These are phyloP conservation scores for Alternaria brassicicola DNA, from an alignment of 2,329 filamentous ascomycete species.

Conservation along the genomic window DNA sequence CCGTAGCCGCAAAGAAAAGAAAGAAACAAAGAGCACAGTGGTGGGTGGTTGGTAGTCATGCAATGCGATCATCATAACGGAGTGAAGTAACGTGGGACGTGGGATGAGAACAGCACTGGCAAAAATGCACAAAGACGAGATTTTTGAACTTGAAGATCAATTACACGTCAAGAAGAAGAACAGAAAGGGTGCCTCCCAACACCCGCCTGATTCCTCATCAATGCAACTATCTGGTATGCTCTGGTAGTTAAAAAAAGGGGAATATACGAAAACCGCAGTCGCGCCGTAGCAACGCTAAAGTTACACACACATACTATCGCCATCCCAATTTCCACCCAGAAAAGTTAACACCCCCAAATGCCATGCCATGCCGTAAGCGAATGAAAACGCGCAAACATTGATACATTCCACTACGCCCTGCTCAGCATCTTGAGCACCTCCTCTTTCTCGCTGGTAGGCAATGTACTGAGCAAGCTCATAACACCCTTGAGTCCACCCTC, in stretches of 20 bases:
- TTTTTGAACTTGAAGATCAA: slow-evolving; percentile 4
- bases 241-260: slow-evolving; percentile 2
- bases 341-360: slow-evolving; percentile 11
- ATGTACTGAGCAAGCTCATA: slow-evolving; percentile 80
- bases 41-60: neutral
- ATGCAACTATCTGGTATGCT: slow-evolving; percentile 3
- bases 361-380: slow-evolving; percentile 10
- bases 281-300: slow-evolving; percentile 16
- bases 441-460: slow-evolving; percentile 89
- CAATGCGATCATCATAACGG: neutral
- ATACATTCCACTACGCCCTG: slow-evolving; percentile 44
- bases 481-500: slow-evolving; percentile 82
- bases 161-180: neutral
- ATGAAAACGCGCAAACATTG: slow-evolving; percentile 7
- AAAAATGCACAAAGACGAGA: neutral
- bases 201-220: slow-evolving; percentile 5
- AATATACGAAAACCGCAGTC: slow-evolving; percentile 8
- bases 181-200: slow-evolving; percentile 24
- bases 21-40: neutral
- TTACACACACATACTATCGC: slow-evolving; percentile 3
- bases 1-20: neutral
- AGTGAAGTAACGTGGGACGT: neutral
- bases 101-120: neutral
- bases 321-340: slow-evolving; percentile 2
- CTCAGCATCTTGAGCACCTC: slow-evolving; percentile 68